Conservation (phyloP, 192 early-diverging fungal genomes). For the Backusella liffmaniae region DNA sequence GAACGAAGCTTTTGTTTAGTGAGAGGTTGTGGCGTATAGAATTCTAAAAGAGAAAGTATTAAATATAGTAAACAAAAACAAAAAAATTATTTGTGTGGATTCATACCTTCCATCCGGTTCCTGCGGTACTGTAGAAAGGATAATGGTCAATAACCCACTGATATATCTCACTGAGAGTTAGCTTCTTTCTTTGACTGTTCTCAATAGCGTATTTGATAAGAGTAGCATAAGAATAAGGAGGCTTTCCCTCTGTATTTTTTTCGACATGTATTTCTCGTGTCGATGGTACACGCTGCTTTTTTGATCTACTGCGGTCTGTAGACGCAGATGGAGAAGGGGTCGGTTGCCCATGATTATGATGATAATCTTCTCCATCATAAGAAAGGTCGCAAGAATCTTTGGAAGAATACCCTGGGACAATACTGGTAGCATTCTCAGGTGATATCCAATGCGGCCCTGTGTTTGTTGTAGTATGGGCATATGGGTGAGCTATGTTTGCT, state of each 20-base stretch:
- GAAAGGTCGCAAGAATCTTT: conserved; percentile 6
- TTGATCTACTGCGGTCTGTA: conserved; percentile 15
- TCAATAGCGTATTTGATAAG: conserved; percentile 79
- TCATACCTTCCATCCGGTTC: conserved; percentile 53
- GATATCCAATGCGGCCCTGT: background rate
- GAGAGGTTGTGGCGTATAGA: conserved; percentile 87
- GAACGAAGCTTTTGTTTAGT: conserved; percentile 76
- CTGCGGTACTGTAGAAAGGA: conserved; percentile 71
- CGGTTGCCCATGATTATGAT: conserved; percentile 10
- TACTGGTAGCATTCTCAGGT: background rate
- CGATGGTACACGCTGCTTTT: background rate
- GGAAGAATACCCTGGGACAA: background rate
- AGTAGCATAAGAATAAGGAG: conserved; percentile 77
- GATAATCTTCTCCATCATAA: conserved; percentile 6
- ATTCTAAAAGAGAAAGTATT: conserved; percentile 55
- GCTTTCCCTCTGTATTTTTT: conserved; percentile 51
- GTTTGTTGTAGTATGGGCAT: background rate
- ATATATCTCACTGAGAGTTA: conserved; percentile 84
- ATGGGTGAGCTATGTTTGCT: background rate
- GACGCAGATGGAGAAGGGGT: conserved; percentile 8
- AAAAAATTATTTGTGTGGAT: too few species aligned
- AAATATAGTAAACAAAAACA: background rate
- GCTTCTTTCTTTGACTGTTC: conserved; percentile 51
- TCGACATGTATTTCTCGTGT: conserved; percentile 29
- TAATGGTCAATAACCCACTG: conserved; percentile 69